Conservation (phyloP, 257 asterid species). For the Nicotiana tomentosiformis region DNA sequence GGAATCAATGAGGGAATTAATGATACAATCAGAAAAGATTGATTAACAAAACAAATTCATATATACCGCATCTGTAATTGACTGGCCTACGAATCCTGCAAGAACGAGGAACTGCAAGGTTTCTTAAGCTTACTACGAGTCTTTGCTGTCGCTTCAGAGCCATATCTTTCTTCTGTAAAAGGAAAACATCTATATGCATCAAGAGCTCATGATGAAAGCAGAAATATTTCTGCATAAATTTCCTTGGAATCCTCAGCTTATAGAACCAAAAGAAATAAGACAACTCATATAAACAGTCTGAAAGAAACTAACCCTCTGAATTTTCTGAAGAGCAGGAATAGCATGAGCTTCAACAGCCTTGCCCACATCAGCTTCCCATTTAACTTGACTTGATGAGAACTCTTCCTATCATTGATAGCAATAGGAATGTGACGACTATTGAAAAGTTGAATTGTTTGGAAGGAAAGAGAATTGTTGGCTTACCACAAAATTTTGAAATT, state of each 20-base stretch:
- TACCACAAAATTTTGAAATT: slow-evolving; percentile 68
- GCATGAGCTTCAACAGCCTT: slow-evolving; percentile 44
- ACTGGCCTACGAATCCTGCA: slow-evolving; percentile 47
- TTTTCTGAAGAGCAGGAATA: slow-evolving; percentile 66
- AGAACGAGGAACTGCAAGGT: slow-evolving; percentile 47
- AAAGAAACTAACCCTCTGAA: slow-evolving; percentile 53
- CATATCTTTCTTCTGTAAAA: slow-evolving; percentile 65
- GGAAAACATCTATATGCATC: slow-evolving; percentile 8
- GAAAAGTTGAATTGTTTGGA: slow-evolving; percentile 7
- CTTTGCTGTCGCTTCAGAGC: slow-evolving; percentile 29
- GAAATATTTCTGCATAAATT: neutral
- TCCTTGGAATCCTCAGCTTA: neutral
- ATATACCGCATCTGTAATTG: slow-evolving; percentile 68
- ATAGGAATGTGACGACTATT: slow-evolving; percentile 13
- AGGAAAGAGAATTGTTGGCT: slow-evolving; percentile 13
- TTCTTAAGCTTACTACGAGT: slow-evolving; percentile 31
- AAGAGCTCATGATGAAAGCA: neutral
- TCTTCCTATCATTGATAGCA: slow-evolving; percentile 43
- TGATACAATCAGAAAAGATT: neutral
- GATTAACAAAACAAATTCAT: neutral
- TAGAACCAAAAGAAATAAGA: slow-evolving; percentile 1
- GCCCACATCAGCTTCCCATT: slow-evolving; percentile 55
- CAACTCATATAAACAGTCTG: neutral
- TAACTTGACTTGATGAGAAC: slow-evolving; percentile 47
- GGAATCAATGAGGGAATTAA: neutral